Evolutionary conservation across 2,329 filamentous ascomycete species (phyloP), one percentile per base, ranked within the genome.

Genomic region (Biscogniauxia marginata): DNA sequence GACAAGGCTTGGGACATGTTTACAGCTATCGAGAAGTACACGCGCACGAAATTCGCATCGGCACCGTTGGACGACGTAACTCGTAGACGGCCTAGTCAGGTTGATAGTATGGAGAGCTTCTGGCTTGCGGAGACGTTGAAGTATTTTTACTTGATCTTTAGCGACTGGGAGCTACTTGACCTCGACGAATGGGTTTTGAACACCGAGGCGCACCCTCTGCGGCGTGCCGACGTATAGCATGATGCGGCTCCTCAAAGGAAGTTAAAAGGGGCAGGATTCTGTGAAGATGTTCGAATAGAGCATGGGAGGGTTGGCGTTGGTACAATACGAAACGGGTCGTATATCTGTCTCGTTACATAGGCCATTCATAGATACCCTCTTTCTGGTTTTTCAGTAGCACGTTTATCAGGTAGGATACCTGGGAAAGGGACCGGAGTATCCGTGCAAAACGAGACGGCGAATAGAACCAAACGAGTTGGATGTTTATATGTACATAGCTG

Each of bases 1-100:
- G 81, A 88, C 56, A 85, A 85, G 67, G 89, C 87, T 1, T 91
- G 89, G 89, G 76, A 77, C 54, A 91, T 92, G 88, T 91, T 91
- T 68, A 69, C 81, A 53, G 80, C 83, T 7, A 79, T 92, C 30
- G 77, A 84, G 55, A 77, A 78, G 63, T 75, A 83, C 63, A 89
- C 88, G 11, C 78, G 79, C 22, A 85, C 87, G 0, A 74, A 79
- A 4, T 77, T 84, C 59, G 89, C 85, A 5, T 81, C 89, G 63
- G 84, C 85, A 1, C 84, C 84, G 25, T 80, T 92, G 54, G 75
- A 80, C 57, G 87, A 91, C 65, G 85, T 91, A 22, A 87, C 45
- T 74, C 19, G 67, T 58, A 52, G 57, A 50, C 55, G 64, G n/a
- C 65, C 66, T 21, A 39, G 49, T 30, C 65, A 68, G 48, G 61